phyloP scores from a whole-genome alignment of 768 basidiomycete genomes.

The Lactarius pseudohatsudake region DNA sequence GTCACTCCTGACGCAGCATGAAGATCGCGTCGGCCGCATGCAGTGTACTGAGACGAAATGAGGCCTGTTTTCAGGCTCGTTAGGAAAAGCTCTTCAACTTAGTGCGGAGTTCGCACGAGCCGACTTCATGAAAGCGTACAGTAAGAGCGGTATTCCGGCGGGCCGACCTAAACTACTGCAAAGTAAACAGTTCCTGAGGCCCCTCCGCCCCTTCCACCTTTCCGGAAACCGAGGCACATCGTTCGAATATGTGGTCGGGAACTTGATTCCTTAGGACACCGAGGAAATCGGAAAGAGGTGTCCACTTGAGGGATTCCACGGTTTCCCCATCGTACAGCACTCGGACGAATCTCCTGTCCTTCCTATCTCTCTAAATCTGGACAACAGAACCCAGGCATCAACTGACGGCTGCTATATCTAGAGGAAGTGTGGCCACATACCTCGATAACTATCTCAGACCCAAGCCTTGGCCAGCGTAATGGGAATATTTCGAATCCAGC shows the following conservation, averaged over 20 bases:
- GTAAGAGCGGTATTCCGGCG: background rate
- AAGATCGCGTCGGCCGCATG: too few relatives aligned
- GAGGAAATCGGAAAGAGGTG: slow-evolving; percentile 38
- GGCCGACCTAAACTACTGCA: background rate
- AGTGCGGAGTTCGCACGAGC: background rate
- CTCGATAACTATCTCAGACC: slow-evolving; percentile 46
- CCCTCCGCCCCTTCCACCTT: background rate
- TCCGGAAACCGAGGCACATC: slow-evolving; percentile 19
- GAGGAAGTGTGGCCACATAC: background rate
- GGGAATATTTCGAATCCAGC: slow-evolving; percentile 38
- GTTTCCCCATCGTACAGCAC: slow-evolving; percentile 46
- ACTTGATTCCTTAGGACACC: slow-evolving; percentile 36
- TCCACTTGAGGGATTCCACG: slow-evolving; percentile 40
- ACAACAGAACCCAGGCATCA: background rate
- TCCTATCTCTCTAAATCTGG: slow-evolving; percentile 41
- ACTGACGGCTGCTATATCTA: background rate
- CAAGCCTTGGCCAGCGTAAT: slow-evolving; percentile 47
- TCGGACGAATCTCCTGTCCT: slow-evolving; percentile 38
- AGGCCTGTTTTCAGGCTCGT: too few relatives aligned
- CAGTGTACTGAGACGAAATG: background rate
- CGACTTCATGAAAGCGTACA: background rate
- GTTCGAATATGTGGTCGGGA: slow-evolving; percentile 36
- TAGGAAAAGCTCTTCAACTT: background rate
- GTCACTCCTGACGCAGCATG: too few relatives aligned
- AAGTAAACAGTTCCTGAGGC: background rate